phyloP scores from a whole-genome alignment of 306 rosid species.

The Cucumis melo region DNA sequence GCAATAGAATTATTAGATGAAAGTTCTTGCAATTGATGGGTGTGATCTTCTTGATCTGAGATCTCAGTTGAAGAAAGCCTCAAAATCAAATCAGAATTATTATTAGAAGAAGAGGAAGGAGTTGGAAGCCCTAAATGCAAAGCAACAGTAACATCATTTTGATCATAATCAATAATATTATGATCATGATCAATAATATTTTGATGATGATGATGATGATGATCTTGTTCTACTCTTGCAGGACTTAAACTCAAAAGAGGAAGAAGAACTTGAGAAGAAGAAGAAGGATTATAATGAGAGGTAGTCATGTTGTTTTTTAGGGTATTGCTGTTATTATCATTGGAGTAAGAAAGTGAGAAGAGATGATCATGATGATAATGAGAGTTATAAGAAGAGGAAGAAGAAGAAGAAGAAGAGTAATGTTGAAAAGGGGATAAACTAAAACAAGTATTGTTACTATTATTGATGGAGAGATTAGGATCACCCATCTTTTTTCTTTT shows the following conservation, averaged over 20 bases:
- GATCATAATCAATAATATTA: not conserved
- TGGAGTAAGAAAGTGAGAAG: not conserved
- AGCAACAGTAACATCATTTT: slow-evolving; percentile 44
- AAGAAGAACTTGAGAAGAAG: not conserved
- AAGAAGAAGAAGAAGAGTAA: not conserved
- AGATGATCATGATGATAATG: not conserved
- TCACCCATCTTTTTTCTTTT: not conserved
- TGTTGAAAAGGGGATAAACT: not conserved
- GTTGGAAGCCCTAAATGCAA: slow-evolving; percentile 80
- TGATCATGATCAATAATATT: too few species aligned
- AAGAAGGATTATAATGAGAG: not conserved
- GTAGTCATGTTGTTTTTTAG: not conserved
- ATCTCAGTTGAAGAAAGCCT: slow-evolving; percentile 32
- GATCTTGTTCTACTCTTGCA: not conserved
- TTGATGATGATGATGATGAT: too few species aligned
- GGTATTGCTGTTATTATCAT: not conserved
- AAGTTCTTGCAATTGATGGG: not conserved
- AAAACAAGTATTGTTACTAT: not conserved
- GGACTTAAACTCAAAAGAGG: slow-evolving; percentile 2
- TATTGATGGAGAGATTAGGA: not conserved
- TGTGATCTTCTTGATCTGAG: slow-evolving; percentile 26
- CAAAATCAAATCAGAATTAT: slow-evolving; percentile 43
- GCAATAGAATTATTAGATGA: not conserved
- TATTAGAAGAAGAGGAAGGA: slow-evolving; percentile 16
- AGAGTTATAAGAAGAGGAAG: not conserved